Base-by-base conservation (phyloP, 2,329 filamentous ascomycete species). In the Dactylellina sp. region DNA sequence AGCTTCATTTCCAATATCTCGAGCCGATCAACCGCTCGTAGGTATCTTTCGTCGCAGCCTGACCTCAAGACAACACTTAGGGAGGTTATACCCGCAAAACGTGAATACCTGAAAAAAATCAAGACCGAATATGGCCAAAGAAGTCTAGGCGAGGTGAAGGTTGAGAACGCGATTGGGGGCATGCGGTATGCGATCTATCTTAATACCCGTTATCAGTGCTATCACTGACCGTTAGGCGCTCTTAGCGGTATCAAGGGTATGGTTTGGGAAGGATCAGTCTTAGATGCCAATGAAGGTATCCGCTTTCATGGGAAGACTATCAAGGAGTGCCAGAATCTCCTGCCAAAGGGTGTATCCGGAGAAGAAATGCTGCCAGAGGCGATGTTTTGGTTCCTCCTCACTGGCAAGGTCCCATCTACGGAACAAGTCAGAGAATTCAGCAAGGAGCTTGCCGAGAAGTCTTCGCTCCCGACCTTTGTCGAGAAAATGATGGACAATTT, bases 371-470 rank as follows among this genome's bases (percentile, higher is more conserved):
- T 98, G 11, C 95, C 95, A 52, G 95, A 99, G 83, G 89, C 94
- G 82, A 99, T 99, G 95, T 99, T 99, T 86, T 99, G 95, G 95
- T 88, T 98, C 44, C 88, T 99, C 56, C 86, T 99, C 78, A 99
- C 95, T 7, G 95, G 95, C 71, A 87, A 96, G 82, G 91, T 98
- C 20, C 95, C 95, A 22, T 91, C 91, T 0, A 90, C 89, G 20
- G 84, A 84, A 75, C 95, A 99, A 82, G 88, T 95, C 76, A 91
- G 94, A 79, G 85, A 83, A 47, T 89, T 99, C 79, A 96, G 92
- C 50, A 88, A 89, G 70, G 90, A 98, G 82, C 86, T 98, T 22
- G 95, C 95, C 57, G 90, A 93, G 81, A 89, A 97, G 83, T 90
- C 91, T 20, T 84, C 87, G 78, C 87, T 99, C 57, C 95, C 95